Percentiles rank a stretch among this genome's conserved stretches.
Conservation (phyloP, 2,329 filamentous ascomycete species). For the Trichoderma brevicompactum region DNA sequence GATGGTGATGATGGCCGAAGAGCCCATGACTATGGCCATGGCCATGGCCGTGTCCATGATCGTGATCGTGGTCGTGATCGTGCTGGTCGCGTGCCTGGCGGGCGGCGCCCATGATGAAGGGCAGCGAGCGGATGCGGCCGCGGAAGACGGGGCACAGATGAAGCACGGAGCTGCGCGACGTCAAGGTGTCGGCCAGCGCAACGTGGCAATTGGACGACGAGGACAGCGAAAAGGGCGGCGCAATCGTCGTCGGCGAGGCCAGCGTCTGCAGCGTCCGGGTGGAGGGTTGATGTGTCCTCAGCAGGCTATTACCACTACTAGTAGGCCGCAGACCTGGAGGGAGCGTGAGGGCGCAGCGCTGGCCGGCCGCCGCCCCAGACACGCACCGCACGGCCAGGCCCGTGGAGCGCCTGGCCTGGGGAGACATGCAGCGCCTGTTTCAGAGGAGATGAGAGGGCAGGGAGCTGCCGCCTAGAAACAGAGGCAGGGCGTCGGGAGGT, state of each 20-base stretch:
- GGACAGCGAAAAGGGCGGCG: conserved; percentile 25
- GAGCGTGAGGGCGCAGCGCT: not conserved
- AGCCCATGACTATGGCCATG: conserved; percentile 54
- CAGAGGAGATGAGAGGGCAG: not conserved
- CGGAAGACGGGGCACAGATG: conserved; percentile 33
- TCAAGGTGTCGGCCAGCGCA: conserved; percentile 24
- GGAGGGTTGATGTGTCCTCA: conserved; percentile 31
- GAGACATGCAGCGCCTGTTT: conserved; percentile 28
- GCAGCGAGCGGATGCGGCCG: conserved; percentile 33
- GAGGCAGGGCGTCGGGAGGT: not conserved
- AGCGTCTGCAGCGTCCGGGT: conserved; percentile 21
- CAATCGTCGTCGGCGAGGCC: conserved; percentile 17
- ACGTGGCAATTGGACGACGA: conserved; percentile 27
- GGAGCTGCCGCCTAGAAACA: not conserved
- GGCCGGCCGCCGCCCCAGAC: conserved; percentile 33
- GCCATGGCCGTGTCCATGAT: conserved; percentile 70
- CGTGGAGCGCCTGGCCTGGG: conserved; percentile 37
- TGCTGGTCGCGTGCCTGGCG: conserved; percentile 43
- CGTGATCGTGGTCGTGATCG: conserved; percentile 63
- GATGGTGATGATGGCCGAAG: conserved; percentile 61
- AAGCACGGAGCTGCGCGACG: conserved; percentile 30
- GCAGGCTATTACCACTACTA: too few relatives aligned
- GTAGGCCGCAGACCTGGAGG: too few relatives aligned
- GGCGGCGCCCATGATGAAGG: conserved; percentile 39
- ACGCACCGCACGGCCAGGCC: conserved; percentile 38